Evolutionary conservation across 2,329 filamentous ascomycete genomes (phyloP), one percentile per base, ranked within the genome.

Genomic region (Ceratocystis destructans): DNA sequence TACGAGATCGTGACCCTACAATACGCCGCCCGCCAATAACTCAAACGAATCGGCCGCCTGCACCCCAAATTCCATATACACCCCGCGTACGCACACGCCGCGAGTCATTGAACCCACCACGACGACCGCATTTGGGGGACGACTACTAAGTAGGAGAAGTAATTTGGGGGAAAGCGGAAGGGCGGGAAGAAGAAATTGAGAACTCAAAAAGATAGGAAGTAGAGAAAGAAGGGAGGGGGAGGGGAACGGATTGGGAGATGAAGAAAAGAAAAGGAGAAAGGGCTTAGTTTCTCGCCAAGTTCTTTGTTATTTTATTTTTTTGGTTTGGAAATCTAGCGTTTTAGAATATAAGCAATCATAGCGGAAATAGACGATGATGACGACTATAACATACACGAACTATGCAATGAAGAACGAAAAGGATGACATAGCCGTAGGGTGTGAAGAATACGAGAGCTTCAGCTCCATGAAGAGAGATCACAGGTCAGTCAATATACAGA

Each of bases 281-380:
- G 22, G 20, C 20, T 53, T 20, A 50, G 46, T 50, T 50, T 25
- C 20, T 20, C 20, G 1, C 25, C 4, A 5, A 3, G 28, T 10
- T 15, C 37, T 17, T 41, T 41, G 33, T 61, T 22, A 15, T 20
- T 8, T 62, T 45, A n/a, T 6, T 20, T 44, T 28, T 25, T 31
- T 59, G 25, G 46, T 25, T 59, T 59, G n/a, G 25, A 33, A 59
- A 59, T 17, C n/a, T 12, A 31, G 53, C 53, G 53, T 59, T 59
- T 59, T 31, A 31, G 53, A 41, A 59, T 59, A 59, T 59, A 31
- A 31, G 53, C 53, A 59, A 59, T 59, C 53, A 59, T 59, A 59
- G 17, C 53, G 53, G 53, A 59, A 37, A 59, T 59, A 59, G 53
- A 59, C 15, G n/a, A 59, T n/a, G 53, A 57, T 31, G 25, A 59